Base-by-base conservation (phyloP, 2,329 filamentous ascomycete species). In the Arthrobotrys pseudoclavata region DNA sequence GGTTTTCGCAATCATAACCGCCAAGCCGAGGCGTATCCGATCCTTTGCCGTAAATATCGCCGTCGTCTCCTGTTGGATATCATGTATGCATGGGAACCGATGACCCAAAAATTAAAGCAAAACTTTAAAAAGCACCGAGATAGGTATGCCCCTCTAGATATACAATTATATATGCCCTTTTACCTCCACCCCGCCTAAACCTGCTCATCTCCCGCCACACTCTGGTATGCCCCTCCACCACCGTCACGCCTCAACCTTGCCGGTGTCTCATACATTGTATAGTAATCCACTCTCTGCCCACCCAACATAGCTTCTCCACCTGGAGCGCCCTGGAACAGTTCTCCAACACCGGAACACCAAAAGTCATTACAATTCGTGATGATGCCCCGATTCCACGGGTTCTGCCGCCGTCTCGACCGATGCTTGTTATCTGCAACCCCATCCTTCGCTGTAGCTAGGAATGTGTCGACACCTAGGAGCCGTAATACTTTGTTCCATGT, bases 291-390 rank as follows among this genome's bases (percentile, higher is more conserved):
- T 45, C 87, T 85, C 81, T 92, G 88, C 1, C 96, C 95, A 13
- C 90, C 92, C 6, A 99, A 85, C 83, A 94, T 85, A 0, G 92
- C 94, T 42, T 76, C 71, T 12, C 94, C 94, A 62, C 76, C 70
- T 7, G 37, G 67, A 89, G 91, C 81, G 92, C 89, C 72, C 91
- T 88, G 81, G 87, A 89, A 83, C 66, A 97, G 95, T 18, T 97
- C 84, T 0, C 95, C 92, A 1, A 92, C 91, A 1, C 92, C 90
- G 83, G 98, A 96, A 82, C 92, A 95, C 93, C 94, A 98, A 83
- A 99, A 99, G 84, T 99, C 96, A 80, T 89, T 91, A 84, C 96
- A 99, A 83, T 99, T 99, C 75, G 90, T 88, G n/a, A 96, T 81
- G 45, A 93, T 87, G 6, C 96, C 96, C 34, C 90, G 87, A 72